A percentile compares a stretch with the other conserved stretches of the same genome.
phyloP scores from a whole-genome alignment of 352 stramenopile species.

The Globisporangium perplexum region DNA sequence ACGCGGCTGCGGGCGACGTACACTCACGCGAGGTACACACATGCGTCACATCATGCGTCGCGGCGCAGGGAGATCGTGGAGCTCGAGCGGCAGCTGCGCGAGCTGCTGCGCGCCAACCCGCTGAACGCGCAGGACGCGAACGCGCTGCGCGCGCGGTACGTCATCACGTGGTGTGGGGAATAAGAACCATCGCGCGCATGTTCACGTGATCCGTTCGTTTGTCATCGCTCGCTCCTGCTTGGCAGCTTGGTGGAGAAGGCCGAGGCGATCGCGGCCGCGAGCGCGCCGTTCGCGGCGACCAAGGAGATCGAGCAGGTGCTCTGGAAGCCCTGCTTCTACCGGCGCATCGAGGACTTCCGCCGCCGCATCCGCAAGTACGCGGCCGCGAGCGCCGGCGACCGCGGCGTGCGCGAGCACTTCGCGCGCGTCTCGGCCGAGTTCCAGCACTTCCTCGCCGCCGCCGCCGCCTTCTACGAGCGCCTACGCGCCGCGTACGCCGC shows the following conservation, averaged over 20 bases:
- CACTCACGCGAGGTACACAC: too few relatives aligned
- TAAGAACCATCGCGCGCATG: background rate
- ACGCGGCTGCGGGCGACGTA: background rate
- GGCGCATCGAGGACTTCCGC: constrained; percentile 87
- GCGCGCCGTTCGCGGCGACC: constrained; percentile 44
- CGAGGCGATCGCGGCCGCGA: constrained; percentile 30
- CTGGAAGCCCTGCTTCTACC: constrained; percentile 91
- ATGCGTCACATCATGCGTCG: background rate
- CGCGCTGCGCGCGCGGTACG: constrained; percentile 33
- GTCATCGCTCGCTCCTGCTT: too few relatives aligned
- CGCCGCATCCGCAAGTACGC: constrained; percentile 84
- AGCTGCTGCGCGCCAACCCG: constrained; percentile 59
- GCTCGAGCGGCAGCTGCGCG: constrained; percentile 67
- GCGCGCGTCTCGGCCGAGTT: constrained; percentile 67
- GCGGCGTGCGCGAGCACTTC: constrained; percentile 72
- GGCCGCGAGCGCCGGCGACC: constrained; percentile 55
- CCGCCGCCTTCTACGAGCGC: constrained; percentile 72
- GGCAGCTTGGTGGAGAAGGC: constrained; percentile 53
- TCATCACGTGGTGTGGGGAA: background rate
- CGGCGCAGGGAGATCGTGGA: constrained; percentile 54
- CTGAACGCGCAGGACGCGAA: constrained; percentile 58
- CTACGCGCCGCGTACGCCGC: constrained; percentile 41
- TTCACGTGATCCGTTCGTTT: too few relatives aligned
- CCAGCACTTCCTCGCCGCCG: constrained; percentile 56
- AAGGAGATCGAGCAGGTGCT: constrained; percentile 80